Evolutionary conservation across 139 green algal species (phyloP).

Genomic region (Micractinium sp.): DNA sequence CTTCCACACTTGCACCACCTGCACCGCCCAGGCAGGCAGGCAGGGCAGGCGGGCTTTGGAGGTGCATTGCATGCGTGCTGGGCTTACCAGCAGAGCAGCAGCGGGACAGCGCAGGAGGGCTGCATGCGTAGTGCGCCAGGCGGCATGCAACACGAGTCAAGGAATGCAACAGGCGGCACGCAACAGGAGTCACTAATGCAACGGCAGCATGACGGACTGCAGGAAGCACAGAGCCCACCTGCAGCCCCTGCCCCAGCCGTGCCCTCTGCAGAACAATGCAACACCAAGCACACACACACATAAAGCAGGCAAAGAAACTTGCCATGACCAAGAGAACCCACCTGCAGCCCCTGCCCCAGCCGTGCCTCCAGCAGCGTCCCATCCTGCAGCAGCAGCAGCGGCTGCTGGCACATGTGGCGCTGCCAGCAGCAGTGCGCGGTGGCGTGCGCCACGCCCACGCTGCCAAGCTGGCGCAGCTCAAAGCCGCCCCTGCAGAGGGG

Average conservation of each 20-base stretch:
- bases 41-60: not conserved
- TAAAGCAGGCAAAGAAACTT: not conserved
- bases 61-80: not conserved
- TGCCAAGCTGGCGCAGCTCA: conserved; percentile 3
- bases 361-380: conserved; percentile 14
- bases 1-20: conserved; percentile 10
- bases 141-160: too few species aligned
- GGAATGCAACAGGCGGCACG: too few species aligned
- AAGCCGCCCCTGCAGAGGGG: conserved; percentile 14
- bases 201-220: too few species aligned
- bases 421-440: conserved; percentile 31
- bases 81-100: not conserved
- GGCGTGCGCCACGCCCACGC: not conserved
- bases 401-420: conserved; percentile 15
- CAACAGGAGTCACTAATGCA: too few species aligned
- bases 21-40: not conserved
- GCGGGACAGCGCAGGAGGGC: not conserved
- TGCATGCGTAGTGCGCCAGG: too few species aligned
- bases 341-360: conserved; percentile 7
- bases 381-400: conserved; percentile 27
- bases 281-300: not conserved
- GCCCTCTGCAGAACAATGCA: not conserved
- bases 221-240: too few species aligned
- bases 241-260: too few species aligned
- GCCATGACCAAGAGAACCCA: not conserved